Conservation (phyloP, 164 flowering plant species). For the Nymphaea thermarum region DNA sequence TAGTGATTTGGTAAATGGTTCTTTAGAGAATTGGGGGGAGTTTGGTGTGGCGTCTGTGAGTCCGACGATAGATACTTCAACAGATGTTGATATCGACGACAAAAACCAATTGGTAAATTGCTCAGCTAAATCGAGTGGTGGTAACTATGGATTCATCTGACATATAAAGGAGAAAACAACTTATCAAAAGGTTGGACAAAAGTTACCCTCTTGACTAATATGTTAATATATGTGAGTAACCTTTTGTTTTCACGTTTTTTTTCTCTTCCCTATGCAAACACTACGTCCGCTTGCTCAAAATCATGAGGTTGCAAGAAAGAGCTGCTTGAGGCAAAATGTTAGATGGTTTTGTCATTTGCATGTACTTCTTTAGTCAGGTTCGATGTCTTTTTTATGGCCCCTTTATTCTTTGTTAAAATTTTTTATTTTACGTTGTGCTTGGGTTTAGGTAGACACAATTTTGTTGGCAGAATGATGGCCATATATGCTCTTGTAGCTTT, state of each 20-base stretch:
- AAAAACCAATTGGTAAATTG: conserved; percentile 36
- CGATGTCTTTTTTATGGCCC: too few species aligned
- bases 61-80: conserved; percentile 77
- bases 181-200: conserved; percentile 56
- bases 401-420: too few species aligned
- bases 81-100: conserved; percentile 72
- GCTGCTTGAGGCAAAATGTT: conserved; percentile 72
- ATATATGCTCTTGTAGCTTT: too few species aligned
- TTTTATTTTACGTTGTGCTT: too few species aligned
- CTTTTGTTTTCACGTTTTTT: not conserved
- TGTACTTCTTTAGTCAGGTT: not conserved
- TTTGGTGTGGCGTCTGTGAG: conserved; percentile 63
- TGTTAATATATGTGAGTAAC: not conserved
- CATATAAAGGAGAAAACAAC: conserved; percentile 33
- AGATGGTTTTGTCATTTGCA: conserved; percentile 1
- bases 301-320: conserved; percentile 79
- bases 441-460: too few species aligned
- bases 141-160: conserved; percentile 41
- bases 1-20: conserved; percentile 18
- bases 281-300: conserved; percentile 79
- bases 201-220: not conserved
- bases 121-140: conserved; percentile 18
- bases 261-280: conserved; percentile 23
- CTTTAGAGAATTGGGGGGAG: conserved; percentile 66
- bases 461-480: too few species aligned